A percentile compares a stretch with the other conserved stretches of the same genome.
Conservation (phyloP, 2,329 filamentous ascomycete species). For the Neonectria sp. region DNA sequence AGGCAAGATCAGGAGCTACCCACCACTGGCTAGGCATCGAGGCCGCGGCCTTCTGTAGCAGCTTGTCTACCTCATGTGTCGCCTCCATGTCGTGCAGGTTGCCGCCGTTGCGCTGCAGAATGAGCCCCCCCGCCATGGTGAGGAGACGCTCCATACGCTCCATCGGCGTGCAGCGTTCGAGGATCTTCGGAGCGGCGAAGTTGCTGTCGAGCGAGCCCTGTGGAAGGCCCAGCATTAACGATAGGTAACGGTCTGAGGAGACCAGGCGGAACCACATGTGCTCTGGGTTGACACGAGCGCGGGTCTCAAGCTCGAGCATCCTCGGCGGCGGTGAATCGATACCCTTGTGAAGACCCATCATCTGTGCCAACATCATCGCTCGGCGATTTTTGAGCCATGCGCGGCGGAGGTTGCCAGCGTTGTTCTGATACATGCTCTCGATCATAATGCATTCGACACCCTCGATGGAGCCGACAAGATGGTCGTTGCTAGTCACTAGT, state of each 20-base stretch:
- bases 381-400: slow-evolving; percentile 66
- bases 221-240: background rate
- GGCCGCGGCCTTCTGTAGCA: background rate
- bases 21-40: background rate
- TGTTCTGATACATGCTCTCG: slow-evolving; percentile 62
- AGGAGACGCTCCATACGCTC: background rate
- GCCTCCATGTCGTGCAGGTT: background rate
- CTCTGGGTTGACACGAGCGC: background rate
- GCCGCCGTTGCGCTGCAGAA: background rate
- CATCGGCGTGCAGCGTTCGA: background rate
- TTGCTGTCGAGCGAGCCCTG: background rate
- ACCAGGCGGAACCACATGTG: background rate
- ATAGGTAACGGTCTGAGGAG: background rate
- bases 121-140: background rate
- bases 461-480: slow-evolving; percentile 63
- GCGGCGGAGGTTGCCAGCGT: slow-evolving; percentile 66
- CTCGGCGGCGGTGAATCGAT: background rate
- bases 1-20: background rate
- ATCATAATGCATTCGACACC: slow-evolving; percentile 66
- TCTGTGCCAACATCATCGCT: slow-evolving; percentile 64
- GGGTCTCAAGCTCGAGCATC: background rate
- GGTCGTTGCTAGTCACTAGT: slow-evolving; percentile 63
- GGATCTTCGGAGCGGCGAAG: background rate
- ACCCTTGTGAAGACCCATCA: slow-evolving; percentile 45
- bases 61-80: background rate